Evolutionary conservation across 495 filamentous ascomycete genomes (phyloP).

Genomic region (Immersiella caudata): DNA sequence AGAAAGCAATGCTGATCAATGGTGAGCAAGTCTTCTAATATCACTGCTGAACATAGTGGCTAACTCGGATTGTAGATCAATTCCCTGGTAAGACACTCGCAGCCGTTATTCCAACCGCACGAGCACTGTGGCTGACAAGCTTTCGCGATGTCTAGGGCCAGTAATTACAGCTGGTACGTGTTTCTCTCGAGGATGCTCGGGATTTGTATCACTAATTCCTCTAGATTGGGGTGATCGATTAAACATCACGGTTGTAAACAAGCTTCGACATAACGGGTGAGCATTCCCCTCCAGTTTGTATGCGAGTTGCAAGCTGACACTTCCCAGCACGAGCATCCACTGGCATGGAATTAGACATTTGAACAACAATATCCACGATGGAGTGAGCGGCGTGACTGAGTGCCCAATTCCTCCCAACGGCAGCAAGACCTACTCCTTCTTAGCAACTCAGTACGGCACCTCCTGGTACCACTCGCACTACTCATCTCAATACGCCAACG

Average conservation of each 20-base stretch:
- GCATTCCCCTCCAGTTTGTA: neutral
- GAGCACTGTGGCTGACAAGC: neutral
- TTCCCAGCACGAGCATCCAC: constrained; percentile 48
- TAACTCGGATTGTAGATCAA: constrained; percentile 18
- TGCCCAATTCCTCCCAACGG: constrained; percentile 52
- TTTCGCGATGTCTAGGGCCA: constrained; percentile 44
- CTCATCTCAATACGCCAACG: constrained; percentile 55
- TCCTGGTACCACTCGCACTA: constrained; percentile 58
- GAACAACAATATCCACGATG: constrained; percentile 41
- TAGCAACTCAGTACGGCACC: constrained; percentile 53
- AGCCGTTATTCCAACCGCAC: neutral
- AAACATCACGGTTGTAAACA: constrained; percentile 59
- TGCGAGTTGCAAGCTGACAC: neutral
- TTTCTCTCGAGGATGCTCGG: neutral
- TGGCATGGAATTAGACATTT: constrained; percentile 56
- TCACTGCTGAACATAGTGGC: constrained; percentile 11
- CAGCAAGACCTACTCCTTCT: constrained; percentile 50
- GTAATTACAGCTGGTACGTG: constrained; percentile 46
- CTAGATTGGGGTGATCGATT: constrained; percentile 62
- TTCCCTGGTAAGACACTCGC: constrained; percentile 27
- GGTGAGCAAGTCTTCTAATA: constrained; percentile 29
- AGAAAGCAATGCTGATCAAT: constrained; percentile 49
- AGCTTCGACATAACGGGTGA: constrained; percentile 45
- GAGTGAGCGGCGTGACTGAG: constrained; percentile 52
- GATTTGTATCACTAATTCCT: constrained; percentile 19